A percentile compares a stretch with the other conserved stretches of the same genome.
Conservation (phyloP, 495 filamentous ascomycete species). For the Pseudotulostoma volvatum region DNA sequence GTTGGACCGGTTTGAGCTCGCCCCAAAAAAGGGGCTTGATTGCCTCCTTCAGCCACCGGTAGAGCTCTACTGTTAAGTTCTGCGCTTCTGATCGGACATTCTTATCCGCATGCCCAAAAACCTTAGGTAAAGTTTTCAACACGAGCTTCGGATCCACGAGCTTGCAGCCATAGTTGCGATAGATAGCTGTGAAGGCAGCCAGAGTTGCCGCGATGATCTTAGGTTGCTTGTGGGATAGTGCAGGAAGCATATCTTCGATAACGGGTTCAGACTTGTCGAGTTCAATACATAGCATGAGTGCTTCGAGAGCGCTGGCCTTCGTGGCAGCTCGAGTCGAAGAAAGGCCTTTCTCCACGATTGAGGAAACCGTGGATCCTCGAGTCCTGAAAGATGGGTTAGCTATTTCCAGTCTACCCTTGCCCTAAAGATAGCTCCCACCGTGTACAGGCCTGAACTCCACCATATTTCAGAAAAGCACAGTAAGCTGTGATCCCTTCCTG, state of each 20-base stretch:
- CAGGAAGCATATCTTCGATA: conserved; percentile 79
- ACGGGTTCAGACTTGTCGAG: conserved; percentile 72
- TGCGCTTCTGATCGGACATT: conserved; percentile 93
- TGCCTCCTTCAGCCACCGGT: conserved; percentile 91
- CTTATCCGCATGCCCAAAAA: conserved; percentile 93
- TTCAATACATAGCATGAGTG: conserved; percentile 76
- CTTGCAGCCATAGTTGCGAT: conserved; percentile 87
- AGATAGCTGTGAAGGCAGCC: conserved; percentile 63
- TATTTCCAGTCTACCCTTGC: neutral
- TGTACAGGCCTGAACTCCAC: conserved; percentile 59
- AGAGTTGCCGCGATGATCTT: conserved; percentile 84
- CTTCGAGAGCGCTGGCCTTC: conserved; percentile 75
- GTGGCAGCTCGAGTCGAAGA: conserved; percentile 71
- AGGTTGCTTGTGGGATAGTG: conserved; percentile 77
- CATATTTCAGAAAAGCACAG: conserved; percentile 80
- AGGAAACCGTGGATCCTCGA: conserved; percentile 50
- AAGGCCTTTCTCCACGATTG: conserved; percentile 86
- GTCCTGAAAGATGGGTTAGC: conserved; percentile 35
- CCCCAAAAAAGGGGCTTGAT: conserved; percentile 98
- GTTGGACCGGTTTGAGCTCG: conserved; percentile 90
- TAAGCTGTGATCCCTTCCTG: conserved; percentile 77
- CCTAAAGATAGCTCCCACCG: conserved; percentile 26
- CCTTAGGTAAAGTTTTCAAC: conserved; percentile 80
- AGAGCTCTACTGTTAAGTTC: conserved; percentile 82
- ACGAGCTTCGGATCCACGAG: conserved; percentile 90